Evolutionary conservation across 1,284 basidiomycete species (phyloP).

Genomic region (Rhodotorula sp.): DNA sequence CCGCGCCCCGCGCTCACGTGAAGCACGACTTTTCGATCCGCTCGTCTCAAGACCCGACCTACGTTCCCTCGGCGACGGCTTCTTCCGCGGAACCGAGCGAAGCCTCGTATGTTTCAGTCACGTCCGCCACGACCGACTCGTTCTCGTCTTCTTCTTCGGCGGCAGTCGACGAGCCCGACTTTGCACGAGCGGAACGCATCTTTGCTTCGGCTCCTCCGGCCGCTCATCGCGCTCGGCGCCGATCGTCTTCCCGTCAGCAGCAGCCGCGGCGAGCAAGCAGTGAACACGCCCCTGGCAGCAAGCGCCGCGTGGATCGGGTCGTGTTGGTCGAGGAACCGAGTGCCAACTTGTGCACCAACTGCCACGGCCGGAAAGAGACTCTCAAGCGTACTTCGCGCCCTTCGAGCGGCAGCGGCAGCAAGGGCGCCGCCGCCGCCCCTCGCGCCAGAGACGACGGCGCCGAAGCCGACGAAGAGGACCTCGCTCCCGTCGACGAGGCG

Average conservation of each 20-base stretch:
- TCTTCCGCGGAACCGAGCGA: background rate
- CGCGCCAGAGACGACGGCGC: background rate
- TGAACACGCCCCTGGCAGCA: background rate
- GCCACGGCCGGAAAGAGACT: slow-evolving; percentile 16
- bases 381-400: background rate
- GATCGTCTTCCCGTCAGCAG: background rate
- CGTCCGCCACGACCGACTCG: slow-evolving; percentile 6
- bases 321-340: slow-evolving; percentile 6
- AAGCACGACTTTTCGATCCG: background rate
- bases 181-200: slow-evolving; percentile 24
- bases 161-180: slow-evolving; percentile 25
- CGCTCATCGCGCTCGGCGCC: background rate
- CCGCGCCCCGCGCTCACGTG: background rate
- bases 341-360: slow-evolving; percentile 22
- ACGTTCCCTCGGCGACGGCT: background rate
- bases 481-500: slow-evolving; percentile 1
- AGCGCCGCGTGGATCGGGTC: slow-evolving; percentile 3
- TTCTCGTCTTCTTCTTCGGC: background rate
- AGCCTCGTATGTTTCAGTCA: slow-evolving; percentile 6
- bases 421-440: background rate
- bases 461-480: slow-evolving; percentile 10
- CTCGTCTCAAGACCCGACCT: slow-evolving; percentile 8
- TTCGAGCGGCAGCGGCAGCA: background rate
- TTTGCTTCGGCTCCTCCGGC: slow-evolving; percentile 16
- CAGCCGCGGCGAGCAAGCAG: background rate